phyloP scores from a whole-genome alignment of 2,329 filamentous ascomycete species.

The Reticulascus tulasneorum region DNA sequence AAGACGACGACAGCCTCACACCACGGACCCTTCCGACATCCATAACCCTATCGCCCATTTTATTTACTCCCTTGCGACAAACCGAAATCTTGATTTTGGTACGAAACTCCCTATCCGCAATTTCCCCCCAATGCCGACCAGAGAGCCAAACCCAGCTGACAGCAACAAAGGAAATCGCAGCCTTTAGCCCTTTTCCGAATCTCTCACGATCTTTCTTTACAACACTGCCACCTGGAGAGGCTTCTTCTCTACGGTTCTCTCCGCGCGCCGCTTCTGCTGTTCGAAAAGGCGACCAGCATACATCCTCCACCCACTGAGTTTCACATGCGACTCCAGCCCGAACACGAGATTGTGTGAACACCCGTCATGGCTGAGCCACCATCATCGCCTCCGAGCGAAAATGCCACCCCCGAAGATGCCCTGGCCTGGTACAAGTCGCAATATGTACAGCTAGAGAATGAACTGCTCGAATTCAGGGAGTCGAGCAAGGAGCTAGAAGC shows the following conservation, averaged over 20 bases:
- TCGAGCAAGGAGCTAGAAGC: slow-evolving; percentile 92
- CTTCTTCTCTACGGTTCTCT: not conserved
- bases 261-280: no score
- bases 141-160: no score
- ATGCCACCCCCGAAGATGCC: slow-evolving; percentile 63
- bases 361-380: slow-evolving; percentile 53
- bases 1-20: slow-evolving; percentile 1
- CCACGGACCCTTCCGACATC: not conserved
- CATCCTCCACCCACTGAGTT: slow-evolving; percentile 1
- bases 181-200: no score
- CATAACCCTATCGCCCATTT: not conserved
- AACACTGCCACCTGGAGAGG: not conserved
- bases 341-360: slow-evolving; percentile 4
- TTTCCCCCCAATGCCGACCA: no score
- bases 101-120: no score
- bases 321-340: slow-evolving; percentile 9
- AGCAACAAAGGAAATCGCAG: no score
- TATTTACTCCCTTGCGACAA: no score
- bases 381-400: slow-evolving; percentile 57
- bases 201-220: not conserved
- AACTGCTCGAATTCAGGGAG: slow-evolving; percentile 89
- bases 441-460: slow-evolving; percentile 87
- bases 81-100: no score
- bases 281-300: no score
- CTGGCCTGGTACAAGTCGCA: slow-evolving; percentile 93